Evolutionary conservation across 805 yeast genomes (phyloP).

Genomic region (Zygoascus bituminiphila): DNA sequence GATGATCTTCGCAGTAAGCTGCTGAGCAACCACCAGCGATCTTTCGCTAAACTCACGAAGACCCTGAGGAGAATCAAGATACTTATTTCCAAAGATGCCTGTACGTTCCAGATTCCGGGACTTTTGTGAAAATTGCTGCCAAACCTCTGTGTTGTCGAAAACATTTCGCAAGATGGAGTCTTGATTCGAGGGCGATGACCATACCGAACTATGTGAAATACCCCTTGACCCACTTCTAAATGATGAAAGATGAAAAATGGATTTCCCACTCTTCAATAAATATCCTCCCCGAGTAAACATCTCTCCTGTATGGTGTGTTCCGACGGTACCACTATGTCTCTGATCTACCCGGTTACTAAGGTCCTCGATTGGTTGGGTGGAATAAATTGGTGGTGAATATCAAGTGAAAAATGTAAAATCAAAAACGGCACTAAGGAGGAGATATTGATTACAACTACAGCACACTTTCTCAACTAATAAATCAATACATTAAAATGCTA

Average conservation of each 20-base stretch:
- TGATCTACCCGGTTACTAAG: too few species aligned
- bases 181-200: too few species aligned
- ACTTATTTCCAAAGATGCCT: slow-evolving; percentile 73
- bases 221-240: too few species aligned
- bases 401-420: too few species aligned
- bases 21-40: slow-evolving; percentile 59
- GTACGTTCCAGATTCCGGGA: slow-evolving; percentile 19
- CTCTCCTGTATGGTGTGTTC: too few species aligned
- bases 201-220: too few species aligned
- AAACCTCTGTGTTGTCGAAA: slow-evolving; percentile 9
- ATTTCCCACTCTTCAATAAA: neutral
- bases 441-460: neutral
- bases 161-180: slow-evolving; percentile 9
- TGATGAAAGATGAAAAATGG: too few species aligned
- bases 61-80: slow-evolving; percentile 62
- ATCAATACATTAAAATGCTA: neutral
- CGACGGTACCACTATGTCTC: too few species aligned
- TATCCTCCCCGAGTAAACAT: neutral
- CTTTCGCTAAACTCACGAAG: slow-evolving; percentile 54
- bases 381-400: too few species aligned
- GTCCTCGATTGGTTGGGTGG: too few species aligned
- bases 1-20: slow-evolving; percentile 50
- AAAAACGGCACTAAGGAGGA: too few species aligned
- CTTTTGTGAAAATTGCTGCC: slow-evolving; percentile 5
- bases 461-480: neutral